Evolutionary conservation across 1,139 yeast species (phyloP), one percentile per base, ranked within the genome.

Genomic region (Debaryomyces singareniensis): DNA sequence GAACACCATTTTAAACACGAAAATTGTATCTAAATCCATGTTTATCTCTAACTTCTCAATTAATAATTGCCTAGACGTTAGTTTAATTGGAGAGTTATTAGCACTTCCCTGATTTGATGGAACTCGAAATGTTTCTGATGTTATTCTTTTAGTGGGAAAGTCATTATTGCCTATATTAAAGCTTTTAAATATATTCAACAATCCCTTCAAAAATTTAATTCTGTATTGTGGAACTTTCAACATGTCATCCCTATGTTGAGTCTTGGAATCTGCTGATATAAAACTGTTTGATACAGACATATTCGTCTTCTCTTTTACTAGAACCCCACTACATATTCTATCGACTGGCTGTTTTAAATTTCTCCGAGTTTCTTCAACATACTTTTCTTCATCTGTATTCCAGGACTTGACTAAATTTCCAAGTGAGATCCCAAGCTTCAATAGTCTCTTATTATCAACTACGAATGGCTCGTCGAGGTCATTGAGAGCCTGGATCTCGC

Each of bases 21-120:
- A 67, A 26, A 66, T 43, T 16, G 51, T 53, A 38, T 67, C 73
- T 31, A 67, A 50, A 16, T 53, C 47, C 29, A 67, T 66, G 36
- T 66, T 67, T 29, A 67, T 64, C 36, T 67, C 73, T 29, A 67
- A 45, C 43, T 66, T 67, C 38, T 67, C 73, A 24, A 67, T 65
- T 28, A 64, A 51, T 29, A 67, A 50, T 35, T 67, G 73, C 28
- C 56, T 56, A 9, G 71, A 60, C 35, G 52, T 62, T 32, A 67
- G 47, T 36, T 58, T 59, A 26, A 66, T 65, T 10, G 73, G 73
- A 11, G 70, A 61, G 12, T 45, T 41, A 11, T 35, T 29, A 4
- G 36, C 26, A 23, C 38, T 35, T 15, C 33, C 11, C 29, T 43
- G 48, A 32, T 35, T 40, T 24, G 45, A 25, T 12, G 51, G 42